Evolutionary conservation across 208 protist genomes (phyloP).

Genomic region (Naegleria fowleri): DNA sequence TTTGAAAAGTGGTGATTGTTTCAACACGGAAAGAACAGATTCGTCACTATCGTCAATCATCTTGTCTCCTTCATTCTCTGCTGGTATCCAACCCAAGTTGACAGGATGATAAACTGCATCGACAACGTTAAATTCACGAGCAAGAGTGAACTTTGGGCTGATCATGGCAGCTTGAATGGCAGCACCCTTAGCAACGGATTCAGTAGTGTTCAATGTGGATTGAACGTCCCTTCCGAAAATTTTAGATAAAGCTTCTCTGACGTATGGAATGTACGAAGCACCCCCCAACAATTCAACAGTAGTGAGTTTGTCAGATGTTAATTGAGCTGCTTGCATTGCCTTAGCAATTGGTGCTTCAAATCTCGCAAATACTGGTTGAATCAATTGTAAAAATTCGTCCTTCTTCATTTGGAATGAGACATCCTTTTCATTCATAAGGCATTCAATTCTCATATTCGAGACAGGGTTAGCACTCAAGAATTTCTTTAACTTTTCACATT

Average conservation of each 20-base stretch:
- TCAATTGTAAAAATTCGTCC: slow-evolving; percentile 56
- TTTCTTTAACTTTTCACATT: slow-evolving; percentile 76
- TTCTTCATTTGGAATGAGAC: slow-evolving; percentile 57
- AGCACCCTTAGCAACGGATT: slow-evolving; percentile 69
- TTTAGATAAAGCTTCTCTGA: slow-evolving; percentile 65
- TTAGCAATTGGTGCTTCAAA: slow-evolving; percentile 55
- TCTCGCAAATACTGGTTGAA: slow-evolving; percentile 48
- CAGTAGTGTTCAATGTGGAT: slow-evolving; percentile 77
- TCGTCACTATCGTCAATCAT: not conserved
- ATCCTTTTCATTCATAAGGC: slow-evolving; percentile 78
- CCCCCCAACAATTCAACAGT: slow-evolving; percentile 78
- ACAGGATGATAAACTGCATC: slow-evolving; percentile 68
- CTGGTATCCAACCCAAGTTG: slow-evolving; percentile 59
- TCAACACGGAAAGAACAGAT: not conserved
- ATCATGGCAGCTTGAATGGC: slow-evolving; percentile 74
- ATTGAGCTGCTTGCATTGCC: slow-evolving; percentile 54
- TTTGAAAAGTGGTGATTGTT: not conserved
- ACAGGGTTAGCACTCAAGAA: slow-evolving; percentile 73
- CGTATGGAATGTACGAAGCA: slow-evolving; percentile 72
- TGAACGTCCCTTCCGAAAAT: slow-evolving; percentile 56
- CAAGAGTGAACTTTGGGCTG: slow-evolving; percentile 63
- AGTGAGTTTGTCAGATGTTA: slow-evolving; percentile 56
- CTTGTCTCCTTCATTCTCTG: slow-evolving; percentile 39
- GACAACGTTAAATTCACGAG: slow-evolving; percentile 62
- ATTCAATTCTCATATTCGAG: slow-evolving; percentile 73